Percentiles rank a stretch among this genome's conserved stretches.
Conservation (phyloP, 2,329 filamentous ascomycete genomes). For the Fusarium anguioides region DNA sequence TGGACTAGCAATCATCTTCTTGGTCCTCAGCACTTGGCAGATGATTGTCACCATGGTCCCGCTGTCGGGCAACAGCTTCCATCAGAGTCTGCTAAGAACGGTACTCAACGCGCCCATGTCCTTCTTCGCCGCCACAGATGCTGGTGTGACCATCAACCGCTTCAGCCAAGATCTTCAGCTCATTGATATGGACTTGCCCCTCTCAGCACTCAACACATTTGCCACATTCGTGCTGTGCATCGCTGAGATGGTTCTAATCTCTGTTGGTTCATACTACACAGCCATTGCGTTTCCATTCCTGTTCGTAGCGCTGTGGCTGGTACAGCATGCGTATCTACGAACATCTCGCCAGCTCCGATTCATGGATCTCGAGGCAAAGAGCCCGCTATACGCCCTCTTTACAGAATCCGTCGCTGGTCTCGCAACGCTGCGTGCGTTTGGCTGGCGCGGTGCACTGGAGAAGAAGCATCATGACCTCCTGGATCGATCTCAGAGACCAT, state of each 20-base stretch:
- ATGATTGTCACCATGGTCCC: slow-evolving; percentile 45
- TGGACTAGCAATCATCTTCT: slow-evolving; percentile 27
- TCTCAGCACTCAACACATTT: slow-evolving; percentile 40
- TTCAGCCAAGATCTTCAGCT: slow-evolving; percentile 56
- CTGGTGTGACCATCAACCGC: slow-evolving; percentile 51
- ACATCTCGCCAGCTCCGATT: slow-evolving; percentile 64
- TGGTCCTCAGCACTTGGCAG: slow-evolving; percentile 39
- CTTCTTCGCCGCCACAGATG: slow-evolving; percentile 51
- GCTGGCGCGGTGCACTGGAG: slow-evolving; percentile 55
- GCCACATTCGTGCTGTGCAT: slow-evolving; percentile 37
- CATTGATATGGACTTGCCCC: slow-evolving; percentile 52
- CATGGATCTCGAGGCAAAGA: slow-evolving; percentile 63
- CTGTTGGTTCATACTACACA: slow-evolving; percentile 28
- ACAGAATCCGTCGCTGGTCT: slow-evolving; percentile 60
- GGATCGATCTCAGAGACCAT: slow-evolving; percentile 59
- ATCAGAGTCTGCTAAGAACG: slow-evolving; percentile 35
- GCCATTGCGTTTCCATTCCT: slow-evolving; percentile 34
- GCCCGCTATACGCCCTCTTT: slow-evolving; percentile 62
- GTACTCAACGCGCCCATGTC: slow-evolving; percentile 48
- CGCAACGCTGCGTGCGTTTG: slow-evolving; percentile 61
- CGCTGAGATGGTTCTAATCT: slow-evolving; percentile 37
- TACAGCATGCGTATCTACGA: slow-evolving; percentile 52
- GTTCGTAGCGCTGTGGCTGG: slow-evolving; percentile 19
- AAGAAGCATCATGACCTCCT: slow-evolving; percentile 49
- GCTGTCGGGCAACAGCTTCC: slow-evolving; percentile 37